phyloP scores from a whole-genome alignment of 306 rosid genomes.

The Cicer arietinum region DNA sequence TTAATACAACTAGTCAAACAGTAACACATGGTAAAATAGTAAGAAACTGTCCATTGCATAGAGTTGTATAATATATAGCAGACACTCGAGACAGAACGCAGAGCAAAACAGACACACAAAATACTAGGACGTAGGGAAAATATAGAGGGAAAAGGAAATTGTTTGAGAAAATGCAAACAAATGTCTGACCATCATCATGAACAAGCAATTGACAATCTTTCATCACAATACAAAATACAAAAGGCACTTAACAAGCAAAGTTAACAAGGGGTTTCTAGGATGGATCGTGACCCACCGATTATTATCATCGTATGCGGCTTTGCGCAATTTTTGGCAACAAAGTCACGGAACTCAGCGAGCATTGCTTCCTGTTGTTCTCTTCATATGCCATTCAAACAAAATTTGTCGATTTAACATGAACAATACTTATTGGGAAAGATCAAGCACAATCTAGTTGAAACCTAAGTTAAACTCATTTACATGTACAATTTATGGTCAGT shows the following conservation, averaged over 20 bases:
- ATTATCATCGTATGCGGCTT: not conserved
- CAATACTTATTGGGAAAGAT: not conserved
- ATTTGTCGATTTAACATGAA: constrained; percentile 13
- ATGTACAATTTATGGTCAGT: constrained; percentile 37
- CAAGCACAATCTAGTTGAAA: constrained; percentile 19
- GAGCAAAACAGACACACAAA: not conserved
- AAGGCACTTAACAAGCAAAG: not conserved
- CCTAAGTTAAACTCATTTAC: not conserved
- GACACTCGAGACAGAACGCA: not conserved
- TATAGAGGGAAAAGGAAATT: too few relatives aligned
- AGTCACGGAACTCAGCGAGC: not conserved
- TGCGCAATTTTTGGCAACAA: not conserved
- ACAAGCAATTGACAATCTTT: not conserved
- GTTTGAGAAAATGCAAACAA: too few relatives aligned
- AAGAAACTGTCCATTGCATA: not conserved
- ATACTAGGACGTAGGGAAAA: not conserved
- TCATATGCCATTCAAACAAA: constrained; percentile 25
- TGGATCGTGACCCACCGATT: not conserved
- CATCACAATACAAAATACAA: not conserved
- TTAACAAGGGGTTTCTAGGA: not conserved
- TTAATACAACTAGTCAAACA: too few relatives aligned
- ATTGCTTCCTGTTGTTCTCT: constrained; percentile 7
- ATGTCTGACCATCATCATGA: too few relatives aligned
- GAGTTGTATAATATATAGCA: not conserved
- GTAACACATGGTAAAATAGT: too few relatives aligned